Percentiles rank a stretch among this genome's conserved stretches.
Evolutionary conservation across 805 yeast species (phyloP).

Genomic region (Vanderwaltozyma yarrowii): DNA sequence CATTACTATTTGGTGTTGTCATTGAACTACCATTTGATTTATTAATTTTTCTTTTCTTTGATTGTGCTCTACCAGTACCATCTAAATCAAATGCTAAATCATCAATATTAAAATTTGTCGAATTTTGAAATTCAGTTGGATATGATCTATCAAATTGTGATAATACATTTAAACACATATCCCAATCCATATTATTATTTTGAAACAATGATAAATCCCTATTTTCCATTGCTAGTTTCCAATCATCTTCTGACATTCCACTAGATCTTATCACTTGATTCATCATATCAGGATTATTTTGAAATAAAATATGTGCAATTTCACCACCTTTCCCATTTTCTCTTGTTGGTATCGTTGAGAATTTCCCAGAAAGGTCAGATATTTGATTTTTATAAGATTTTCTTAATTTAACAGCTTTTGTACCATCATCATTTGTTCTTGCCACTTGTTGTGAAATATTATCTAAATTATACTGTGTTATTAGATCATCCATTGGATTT

Average conservation of each 20-base stretch:
- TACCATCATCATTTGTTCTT: conserved; percentile 75
- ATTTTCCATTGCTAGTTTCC: conserved; percentile 14
- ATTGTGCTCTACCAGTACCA: conserved; percentile 22
- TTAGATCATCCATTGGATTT: conserved; percentile 63
- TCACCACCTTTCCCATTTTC: conserved; percentile 32
- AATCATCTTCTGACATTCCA: conserved; percentile 22
- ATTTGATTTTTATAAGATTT: conserved; percentile 94
- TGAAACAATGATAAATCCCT: conserved; percentile 21
- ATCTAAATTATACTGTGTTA: conserved; percentile 56
- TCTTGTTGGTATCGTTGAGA: conserved; percentile 43
- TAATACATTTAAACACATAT: conserved; percentile 21
- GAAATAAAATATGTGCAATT: conserved; percentile 25
- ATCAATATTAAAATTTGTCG: conserved; percentile 22
- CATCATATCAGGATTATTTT: conserved; percentile 28
- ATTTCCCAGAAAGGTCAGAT: conserved; percentile 74
- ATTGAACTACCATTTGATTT: conserved; percentile 27
- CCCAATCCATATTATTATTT: conserved; percentile 24
- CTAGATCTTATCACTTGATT: conserved; percentile 14
- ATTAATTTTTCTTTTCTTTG: conserved; percentile 20
- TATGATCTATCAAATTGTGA: conserved; percentile 26
- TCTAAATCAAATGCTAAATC: conserved; percentile 30
- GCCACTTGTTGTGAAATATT: conserved; percentile 72
- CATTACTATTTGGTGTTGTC: conserved; percentile 28
- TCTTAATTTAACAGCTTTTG: conserved; percentile 84
- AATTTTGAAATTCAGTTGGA: conserved; percentile 26